phyloP scores from a whole-genome alignment of 352 stramenopile genomes.

The Phytophthora macrochlamydospora region DNA sequence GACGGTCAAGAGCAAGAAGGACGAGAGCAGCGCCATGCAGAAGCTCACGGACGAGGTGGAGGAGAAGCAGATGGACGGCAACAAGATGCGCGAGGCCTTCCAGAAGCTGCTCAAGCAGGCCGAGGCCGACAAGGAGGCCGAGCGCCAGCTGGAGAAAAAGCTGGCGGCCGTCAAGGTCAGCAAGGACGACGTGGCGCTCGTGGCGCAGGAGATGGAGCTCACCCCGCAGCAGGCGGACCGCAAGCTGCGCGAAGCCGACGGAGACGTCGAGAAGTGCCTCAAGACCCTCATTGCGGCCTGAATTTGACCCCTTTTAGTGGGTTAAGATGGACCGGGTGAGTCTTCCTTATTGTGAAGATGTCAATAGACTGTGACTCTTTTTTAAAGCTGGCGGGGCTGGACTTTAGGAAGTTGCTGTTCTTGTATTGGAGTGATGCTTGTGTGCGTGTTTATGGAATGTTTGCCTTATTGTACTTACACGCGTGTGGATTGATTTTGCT shows the following conservation, averaged over 20 bases:
- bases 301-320: background rate
- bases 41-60: constrained; percentile 87
- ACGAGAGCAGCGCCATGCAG: constrained; percentile 82
- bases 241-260: constrained; percentile 81
- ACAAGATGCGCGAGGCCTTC: constrained; percentile 89
- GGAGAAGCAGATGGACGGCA: constrained; percentile 89
- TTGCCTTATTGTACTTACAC: too few relatives aligned
- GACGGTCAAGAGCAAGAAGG: constrained; percentile 78
- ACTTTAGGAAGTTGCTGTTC: too few relatives aligned
- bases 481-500: too few relatives aligned
- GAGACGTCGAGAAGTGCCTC: constrained; percentile 76
- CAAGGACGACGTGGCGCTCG: constrained; percentile 82
- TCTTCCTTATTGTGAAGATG: background rate
- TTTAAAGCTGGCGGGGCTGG: constrained; percentile 1
- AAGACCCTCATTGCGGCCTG: constrained; percentile 52
- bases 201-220: constrained; percentile 83
- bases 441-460: too few relatives aligned
- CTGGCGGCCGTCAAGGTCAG: constrained; percentile 81
- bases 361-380: constrained; percentile 33
- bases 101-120: constrained; percentile 77
- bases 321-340: background rate
- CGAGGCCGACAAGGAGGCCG: constrained; percentile 83
- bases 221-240: constrained; percentile 76
- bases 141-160: constrained; percentile 78
- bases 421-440: too few relatives aligned